phyloP scores from a whole-genome alignment of 2,329 filamentous ascomycete genomes.

The Epichloe elymi region DNA sequence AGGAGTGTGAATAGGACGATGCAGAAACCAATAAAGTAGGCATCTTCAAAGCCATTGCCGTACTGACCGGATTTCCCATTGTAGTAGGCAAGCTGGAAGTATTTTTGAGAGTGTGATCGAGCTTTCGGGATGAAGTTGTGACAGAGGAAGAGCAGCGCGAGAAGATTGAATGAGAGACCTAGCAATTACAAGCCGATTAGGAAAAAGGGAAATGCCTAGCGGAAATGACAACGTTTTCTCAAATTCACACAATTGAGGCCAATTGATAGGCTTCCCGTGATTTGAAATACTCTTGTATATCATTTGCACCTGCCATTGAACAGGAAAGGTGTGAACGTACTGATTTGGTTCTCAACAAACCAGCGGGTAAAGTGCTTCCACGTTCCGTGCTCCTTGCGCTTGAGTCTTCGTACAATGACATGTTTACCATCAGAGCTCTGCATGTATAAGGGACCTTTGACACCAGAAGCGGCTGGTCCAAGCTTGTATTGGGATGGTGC shows the following conservation, averaged over 20 bases:
- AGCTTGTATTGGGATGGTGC: slow-evolving; percentile 17
- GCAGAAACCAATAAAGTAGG: slow-evolving; percentile 63
- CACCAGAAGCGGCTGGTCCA: slow-evolving; percentile 6
- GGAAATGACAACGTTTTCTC: not conserved
- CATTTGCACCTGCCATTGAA: slow-evolving; percentile 3
- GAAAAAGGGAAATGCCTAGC: slow-evolving; percentile 6
- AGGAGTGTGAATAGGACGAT: slow-evolving; percentile 78
- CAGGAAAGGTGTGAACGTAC: slow-evolving; percentile 34
- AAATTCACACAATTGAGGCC: not conserved
- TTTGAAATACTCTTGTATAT: not conserved
- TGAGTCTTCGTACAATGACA: slow-evolving; percentile 42
- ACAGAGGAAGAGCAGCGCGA: slow-evolving; percentile 69
- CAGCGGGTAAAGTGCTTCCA: slow-evolving; percentile 50
- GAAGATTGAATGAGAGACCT: slow-evolving; percentile 74
- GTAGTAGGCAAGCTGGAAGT: slow-evolving; percentile 78
- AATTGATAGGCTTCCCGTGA: not conserved
- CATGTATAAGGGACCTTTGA: slow-evolving; percentile 41
- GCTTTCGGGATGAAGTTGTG: slow-evolving; percentile 74
- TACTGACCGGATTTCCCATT: slow-evolving; percentile 58
- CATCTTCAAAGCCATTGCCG: slow-evolving; percentile 65
- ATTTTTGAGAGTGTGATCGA: slow-evolving; percentile 67
- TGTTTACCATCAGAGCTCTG: slow-evolving; percentile 38
- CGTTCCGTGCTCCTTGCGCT: slow-evolving; percentile 48
- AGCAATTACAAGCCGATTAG: not conserved
- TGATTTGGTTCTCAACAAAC: slow-evolving; percentile 69